phyloP scores from a whole-genome alignment of 1,284 basidiomycete genomes.

The Cryptococcus depauperatus region DNA sequence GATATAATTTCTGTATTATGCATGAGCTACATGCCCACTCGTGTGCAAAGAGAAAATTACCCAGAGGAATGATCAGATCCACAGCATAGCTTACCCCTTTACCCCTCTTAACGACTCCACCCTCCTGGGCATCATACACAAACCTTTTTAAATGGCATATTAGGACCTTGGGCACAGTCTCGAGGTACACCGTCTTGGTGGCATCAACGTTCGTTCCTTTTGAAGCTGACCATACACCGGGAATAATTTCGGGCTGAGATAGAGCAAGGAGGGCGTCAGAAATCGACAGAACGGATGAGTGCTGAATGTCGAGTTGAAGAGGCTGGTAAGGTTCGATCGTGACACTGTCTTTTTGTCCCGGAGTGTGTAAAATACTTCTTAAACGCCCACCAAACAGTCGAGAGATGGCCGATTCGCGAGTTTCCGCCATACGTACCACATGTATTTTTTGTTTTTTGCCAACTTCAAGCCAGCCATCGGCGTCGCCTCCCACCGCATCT shows the following conservation, averaged over 20 bases:
- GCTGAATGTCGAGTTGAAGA: slow-evolving; percentile 82
- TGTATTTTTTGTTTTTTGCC: slow-evolving; percentile 79
- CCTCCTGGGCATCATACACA: slow-evolving; percentile 61
- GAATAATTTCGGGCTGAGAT: slow-evolving; percentile 72
- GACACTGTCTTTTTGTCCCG: slow-evolving; percentile 75
- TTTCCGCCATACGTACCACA: slow-evolving; percentile 71
- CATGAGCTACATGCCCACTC: neutral
- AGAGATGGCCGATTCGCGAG: slow-evolving; percentile 77
- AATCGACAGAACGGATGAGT: slow-evolving; percentile 66
- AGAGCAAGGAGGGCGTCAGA: slow-evolving; percentile 75
- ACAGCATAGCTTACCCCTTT: slow-evolving; percentile 74
- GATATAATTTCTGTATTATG: slow-evolving; percentile 57
- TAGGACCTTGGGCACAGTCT: slow-evolving; percentile 74
- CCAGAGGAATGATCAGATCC: slow-evolving; percentile 64
- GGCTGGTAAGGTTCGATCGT: slow-evolving; percentile 90
- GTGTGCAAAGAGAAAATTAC: slow-evolving; percentile 44
- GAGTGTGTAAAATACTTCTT: slow-evolving; percentile 73
- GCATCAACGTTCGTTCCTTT: slow-evolving; percentile 65
- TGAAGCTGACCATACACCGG: slow-evolving; percentile 57
- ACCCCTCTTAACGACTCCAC: slow-evolving; percentile 65
- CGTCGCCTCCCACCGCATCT: slow-evolving; percentile 10
- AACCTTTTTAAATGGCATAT: slow-evolving; percentile 92
- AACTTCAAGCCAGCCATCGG: slow-evolving; percentile 73
- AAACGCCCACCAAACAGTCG: slow-evolving; percentile 90
- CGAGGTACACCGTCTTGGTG: slow-evolving; percentile 79